Conservation (phyloP, 2,329 filamentous ascomycete genomes). For the Diaporthe australafricana region DNA sequence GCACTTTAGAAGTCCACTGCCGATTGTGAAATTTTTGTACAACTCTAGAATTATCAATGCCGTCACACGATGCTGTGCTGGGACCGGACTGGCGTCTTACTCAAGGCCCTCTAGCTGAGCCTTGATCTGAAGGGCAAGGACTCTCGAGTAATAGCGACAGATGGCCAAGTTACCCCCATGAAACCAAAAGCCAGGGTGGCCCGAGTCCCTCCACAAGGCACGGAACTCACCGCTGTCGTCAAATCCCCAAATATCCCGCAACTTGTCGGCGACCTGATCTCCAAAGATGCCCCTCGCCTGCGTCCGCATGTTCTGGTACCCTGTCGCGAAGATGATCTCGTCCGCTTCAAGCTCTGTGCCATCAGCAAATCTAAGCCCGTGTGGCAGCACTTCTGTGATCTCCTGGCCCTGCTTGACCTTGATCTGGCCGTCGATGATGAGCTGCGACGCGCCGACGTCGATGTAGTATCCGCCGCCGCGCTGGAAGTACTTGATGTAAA, state of each 20-base stretch:
- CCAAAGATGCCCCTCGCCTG: slow-evolving; percentile 72
- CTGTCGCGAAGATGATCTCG: slow-evolving; percentile 72
- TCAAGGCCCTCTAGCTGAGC: slow-evolving; percentile 49
- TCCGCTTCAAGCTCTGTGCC: slow-evolving; percentile 69
- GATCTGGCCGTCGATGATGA: slow-evolving; percentile 74
- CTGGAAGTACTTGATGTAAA: slow-evolving; percentile 73
- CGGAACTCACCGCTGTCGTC: slow-evolving; percentile 68
- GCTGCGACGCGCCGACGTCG: slow-evolving; percentile 71
- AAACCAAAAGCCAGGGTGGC: slow-evolving; percentile 74
- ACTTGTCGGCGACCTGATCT: slow-evolving; percentile 67
- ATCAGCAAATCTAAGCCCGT: slow-evolving; percentile 62
- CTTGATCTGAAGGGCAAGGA: slow-evolving; percentile 66
- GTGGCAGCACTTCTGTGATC: slow-evolving; percentile 61
- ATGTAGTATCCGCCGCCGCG: slow-evolving; percentile 78
- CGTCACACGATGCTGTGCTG: too few relatives aligned
- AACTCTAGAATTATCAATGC: too few relatives aligned
- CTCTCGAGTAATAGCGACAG: slow-evolving; percentile 69
- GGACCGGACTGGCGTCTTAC: neutral
- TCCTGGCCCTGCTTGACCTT: slow-evolving; percentile 70
- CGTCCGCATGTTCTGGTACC: slow-evolving; percentile 76
- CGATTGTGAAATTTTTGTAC: too few relatives aligned
- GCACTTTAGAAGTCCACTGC: too few relatives aligned
- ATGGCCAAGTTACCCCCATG: slow-evolving; percentile 74
- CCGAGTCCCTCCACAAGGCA: slow-evolving; percentile 68
- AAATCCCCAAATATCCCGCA: slow-evolving; percentile 72